A percentile compares a stretch with the other conserved stretches of the same genome.
phyloP scores from a whole-genome alignment of 768 basidiomycete genomes.

The Boletus coccyginus region DNA sequence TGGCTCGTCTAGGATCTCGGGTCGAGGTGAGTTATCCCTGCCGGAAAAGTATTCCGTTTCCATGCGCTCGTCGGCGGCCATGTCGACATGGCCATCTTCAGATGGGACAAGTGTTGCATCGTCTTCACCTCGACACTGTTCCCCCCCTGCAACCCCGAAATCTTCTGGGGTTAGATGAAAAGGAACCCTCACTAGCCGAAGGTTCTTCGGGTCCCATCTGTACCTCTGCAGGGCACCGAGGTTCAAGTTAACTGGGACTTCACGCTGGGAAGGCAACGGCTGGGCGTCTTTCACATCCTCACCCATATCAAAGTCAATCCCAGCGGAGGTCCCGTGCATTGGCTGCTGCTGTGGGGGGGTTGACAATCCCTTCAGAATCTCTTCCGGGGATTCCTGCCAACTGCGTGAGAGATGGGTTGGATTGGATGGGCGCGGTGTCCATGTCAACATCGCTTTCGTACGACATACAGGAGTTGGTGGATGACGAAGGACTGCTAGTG shows the following conservation, averaged over 20 bases:
- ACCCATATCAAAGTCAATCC: background rate
- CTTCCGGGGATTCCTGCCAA: background rate
- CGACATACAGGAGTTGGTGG: background rate
- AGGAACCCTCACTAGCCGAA: background rate
- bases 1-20: background rate
- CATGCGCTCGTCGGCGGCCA: background rate
- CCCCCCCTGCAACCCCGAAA: background rate
- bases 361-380: too few species aligned
- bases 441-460: background rate
- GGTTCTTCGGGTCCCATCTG: constrained; percentile 6
- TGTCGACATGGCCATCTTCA: constrained; percentile 4
- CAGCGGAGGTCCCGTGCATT: background rate
- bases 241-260: background rate
- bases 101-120: constrained; percentile 15
- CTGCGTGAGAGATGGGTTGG: background rate
- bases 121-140: constrained; percentile 3
- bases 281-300: background rate
- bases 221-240: constrained; percentile 2
- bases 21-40: background rate
- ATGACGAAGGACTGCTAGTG: background rate
- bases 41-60: constrained; percentile 2
- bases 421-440: background rate
- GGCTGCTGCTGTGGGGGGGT: background rate
- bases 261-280: background rate
- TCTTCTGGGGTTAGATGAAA: background rate